Evolutionary conservation across 1,139 yeast species (phyloP), one percentile per base, ranked within the genome.

Genomic region (Protomyces pachydermus): DNA sequence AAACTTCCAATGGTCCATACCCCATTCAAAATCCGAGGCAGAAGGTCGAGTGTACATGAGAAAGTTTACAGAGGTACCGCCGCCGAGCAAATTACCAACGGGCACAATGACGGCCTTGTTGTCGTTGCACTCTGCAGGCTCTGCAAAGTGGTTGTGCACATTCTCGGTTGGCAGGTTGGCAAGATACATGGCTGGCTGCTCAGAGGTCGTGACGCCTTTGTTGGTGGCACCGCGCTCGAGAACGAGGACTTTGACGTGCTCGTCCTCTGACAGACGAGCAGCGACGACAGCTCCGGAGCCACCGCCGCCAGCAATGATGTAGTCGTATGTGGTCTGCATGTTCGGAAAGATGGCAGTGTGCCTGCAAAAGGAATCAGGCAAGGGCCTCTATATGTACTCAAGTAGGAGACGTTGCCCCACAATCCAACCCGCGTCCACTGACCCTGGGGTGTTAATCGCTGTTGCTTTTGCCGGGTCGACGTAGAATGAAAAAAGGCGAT

Each of bases 271-370:
- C 9, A 60, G 63, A 10, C 63, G 63, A 12, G 58, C 58, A 10
- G 63, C 63, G 16, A 60, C 39, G 53, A 53, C 37, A n/a, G 42
- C 20, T 10, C 63, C 63, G 9, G 63, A 35, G 1, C 50, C 37
- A 12, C 63, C 63, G 25, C 58, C 63, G 12, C 63, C 63, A 3
- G 38, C 58, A 14, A 60, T 34, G 53, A 60, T 54, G 50, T 60
- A 60, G 34, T 60, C 63, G 45, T 38, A 60, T 3, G 58, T 52
- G 23, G 38, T 52, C 25, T 34, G 42, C 55, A 52, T 52, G 2
- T 42, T 42, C 10, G 25, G 9, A 8, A 28, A 28, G 32, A 28
- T 28, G 32, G 8, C 32, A 28, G 32, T 4, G 32, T 28, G 32
- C 32, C 32, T 28, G 32, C 4, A 2, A 28, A 2, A 4, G 23